These are phyloP conservation scores for Alopecurus myosuroides DNA, from an alignment of 176 grass and related monocot genomes.

Conservation along the genomic window DNA sequence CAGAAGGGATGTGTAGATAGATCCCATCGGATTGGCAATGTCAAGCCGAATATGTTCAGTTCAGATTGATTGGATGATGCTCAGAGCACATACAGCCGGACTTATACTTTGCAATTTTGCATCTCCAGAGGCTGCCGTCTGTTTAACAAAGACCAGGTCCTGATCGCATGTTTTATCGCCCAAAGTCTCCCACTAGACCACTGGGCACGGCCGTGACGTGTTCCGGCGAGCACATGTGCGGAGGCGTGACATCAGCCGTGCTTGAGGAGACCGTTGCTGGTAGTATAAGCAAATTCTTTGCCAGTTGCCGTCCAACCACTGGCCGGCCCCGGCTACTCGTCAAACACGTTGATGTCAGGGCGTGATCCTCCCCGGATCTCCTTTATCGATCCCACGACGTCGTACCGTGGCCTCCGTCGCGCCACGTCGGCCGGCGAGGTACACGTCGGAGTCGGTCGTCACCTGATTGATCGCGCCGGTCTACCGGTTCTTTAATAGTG, in stretches of 20 bases:
- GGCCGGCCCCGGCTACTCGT: slow-evolving; percentile 20
- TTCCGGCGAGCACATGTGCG: not conserved
- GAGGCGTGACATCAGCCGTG: not conserved
- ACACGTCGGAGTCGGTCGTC: slow-evolving; percentile 3
- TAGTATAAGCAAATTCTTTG: not conserved
- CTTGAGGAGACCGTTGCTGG: not conserved
- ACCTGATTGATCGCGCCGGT: not conserved
- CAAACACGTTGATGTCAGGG: slow-evolving; percentile 27
- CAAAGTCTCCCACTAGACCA: slow-evolving; percentile 20
- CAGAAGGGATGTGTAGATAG: not conserved
- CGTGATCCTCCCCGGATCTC: slow-evolving; percentile 30
- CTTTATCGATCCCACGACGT: slow-evolving; percentile 13
- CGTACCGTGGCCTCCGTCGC: slow-evolving; percentile 18
- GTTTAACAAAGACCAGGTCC: slow-evolving; percentile 10
- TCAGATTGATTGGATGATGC: not conserved
- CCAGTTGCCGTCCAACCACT: not conserved
- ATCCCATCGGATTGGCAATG: not conserved
- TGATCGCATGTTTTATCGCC: not conserved
- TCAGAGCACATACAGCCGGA: not conserved
- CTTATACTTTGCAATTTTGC: not conserved
- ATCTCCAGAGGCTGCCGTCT: not conserved
- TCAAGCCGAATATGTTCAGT: not conserved
- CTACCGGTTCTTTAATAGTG: not conserved
- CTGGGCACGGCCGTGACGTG: too few relatives aligned
- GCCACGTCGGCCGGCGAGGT: not conserved